Conservation (phyloP, 208 protist genomes). For the Crithidia acanthocephali region DNA sequence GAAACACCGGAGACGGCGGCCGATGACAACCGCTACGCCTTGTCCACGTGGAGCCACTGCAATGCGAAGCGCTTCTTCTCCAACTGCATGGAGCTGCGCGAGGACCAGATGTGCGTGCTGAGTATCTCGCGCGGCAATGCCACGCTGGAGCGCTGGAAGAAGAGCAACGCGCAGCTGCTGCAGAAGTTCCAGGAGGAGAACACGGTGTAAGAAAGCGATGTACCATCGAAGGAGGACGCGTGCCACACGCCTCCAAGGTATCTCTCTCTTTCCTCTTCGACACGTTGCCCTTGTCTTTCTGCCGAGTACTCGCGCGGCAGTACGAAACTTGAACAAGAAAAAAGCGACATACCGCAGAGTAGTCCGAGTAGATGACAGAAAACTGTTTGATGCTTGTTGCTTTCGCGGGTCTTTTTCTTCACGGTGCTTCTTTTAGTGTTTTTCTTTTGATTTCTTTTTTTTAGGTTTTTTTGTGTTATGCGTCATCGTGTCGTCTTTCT, state of each 20-base stretch:
- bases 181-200: conserved; percentile 39
- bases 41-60: conserved; percentile 69
- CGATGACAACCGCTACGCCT: conserved; percentile 60
- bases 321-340: no score
- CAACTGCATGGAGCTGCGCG: conserved; percentile 70
- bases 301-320: no score
- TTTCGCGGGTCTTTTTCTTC: no score
- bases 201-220: conserved; percentile 9
- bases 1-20: conserved; percentile 50
- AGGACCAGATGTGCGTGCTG: conserved; percentile 54
- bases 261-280: no score
- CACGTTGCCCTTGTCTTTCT: no score
- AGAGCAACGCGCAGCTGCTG: conserved; percentile 34
- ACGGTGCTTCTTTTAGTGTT: neutral
- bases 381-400: no score
- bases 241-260: no score
- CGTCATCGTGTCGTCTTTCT: neutral
- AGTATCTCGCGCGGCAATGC: conserved; percentile 41
- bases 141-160: conserved; percentile 55
- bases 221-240: no score
- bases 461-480: neutral
- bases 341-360: no score
- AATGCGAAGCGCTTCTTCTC: conserved; percentile 79
- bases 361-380: no score
- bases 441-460: conserved; percentile 12